Base-by-base conservation (phyloP, 352 stramenopile genomes). In the Globisporangium cylindrosporum region DNA sequence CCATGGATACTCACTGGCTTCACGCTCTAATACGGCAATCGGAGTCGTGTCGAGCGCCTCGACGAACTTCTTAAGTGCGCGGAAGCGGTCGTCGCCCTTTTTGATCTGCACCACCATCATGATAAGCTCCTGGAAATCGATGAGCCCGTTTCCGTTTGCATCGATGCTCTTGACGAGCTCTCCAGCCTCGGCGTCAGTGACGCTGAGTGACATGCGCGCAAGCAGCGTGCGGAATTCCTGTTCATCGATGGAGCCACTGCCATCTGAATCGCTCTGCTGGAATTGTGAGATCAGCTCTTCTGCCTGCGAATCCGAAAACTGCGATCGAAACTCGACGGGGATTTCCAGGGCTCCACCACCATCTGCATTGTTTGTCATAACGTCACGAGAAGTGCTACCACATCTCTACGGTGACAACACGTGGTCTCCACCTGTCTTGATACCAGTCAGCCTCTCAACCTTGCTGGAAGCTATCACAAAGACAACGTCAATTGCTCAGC, bases 201-300 rank as follows among this genome's bases (percentile, higher is more conserved):
- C 69, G 3, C 75, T 64, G 24, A 90, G 67, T 46, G 73, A 75
- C 70, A 91, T 78, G 14, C 75, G 80, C 7, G 66, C 68, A 24
- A 93, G 73, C 46, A 93, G 73, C n/a, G 73, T 73, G 32, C 73
- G 73, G 68, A 91, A 93, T 68, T 91, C 82, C 12, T 62, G 69
- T 66, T 91, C 79, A 25, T 93, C 80, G 43, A 93, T 90, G 22
- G 77, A 56, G 7, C 80, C 83, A 41, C 80, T 91, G 57, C 71
- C 73, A 25, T 92, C 80, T 8, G 22, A 54, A 59, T 93, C 83
- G 32, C 80, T 82, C 29, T 79, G 69, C 22, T 84, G 71, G 64
- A 93, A 93, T 57, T 91, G 82, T 15, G 83, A 64, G 1, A 78
- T 64, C 32, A 93, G 74, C 62, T 93, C 85, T 18, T 93, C 83